phyloP scores from a whole-genome alignment of 805 yeast genomes.

The Kregervanrija delftensis region DNA sequence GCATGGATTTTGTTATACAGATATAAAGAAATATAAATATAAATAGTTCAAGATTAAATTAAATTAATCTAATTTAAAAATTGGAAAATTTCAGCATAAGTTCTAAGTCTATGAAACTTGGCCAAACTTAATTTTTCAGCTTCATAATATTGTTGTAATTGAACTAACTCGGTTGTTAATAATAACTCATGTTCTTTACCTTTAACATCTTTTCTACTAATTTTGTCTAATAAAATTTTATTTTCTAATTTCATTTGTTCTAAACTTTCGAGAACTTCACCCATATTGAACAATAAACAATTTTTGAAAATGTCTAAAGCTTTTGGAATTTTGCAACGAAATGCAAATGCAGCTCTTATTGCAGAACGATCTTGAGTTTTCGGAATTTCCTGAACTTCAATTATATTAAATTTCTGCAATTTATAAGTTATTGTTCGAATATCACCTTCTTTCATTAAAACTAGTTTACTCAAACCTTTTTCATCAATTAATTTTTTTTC shows the following conservation, averaged over 20 bases:
- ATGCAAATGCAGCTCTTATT: constrained; percentile 76
- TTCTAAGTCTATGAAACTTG: constrained; percentile 47
- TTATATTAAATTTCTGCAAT: constrained; percentile 59
- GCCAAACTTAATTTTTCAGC: constrained; percentile 50
- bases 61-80: too few species aligned
- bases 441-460: constrained; percentile 69
- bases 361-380: constrained; percentile 89
- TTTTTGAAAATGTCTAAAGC: constrained; percentile 31
- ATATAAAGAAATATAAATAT: too few species aligned
- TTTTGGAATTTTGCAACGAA: constrained; percentile 40
- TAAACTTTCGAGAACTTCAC: constrained; percentile 41
- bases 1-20: too few species aligned
- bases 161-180: constrained; percentile 67
- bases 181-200: constrained; percentile 73
- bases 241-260: constrained; percentile 52
- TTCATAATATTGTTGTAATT: constrained; percentile 53
- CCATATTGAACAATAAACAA: constrained; percentile 47
- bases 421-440: constrained; percentile 66
- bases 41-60: too few species aligned
- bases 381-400: constrained; percentile 92
- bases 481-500: constrained; percentile 73
- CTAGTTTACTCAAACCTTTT: constrained; percentile 67
- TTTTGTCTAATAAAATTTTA: constrained; percentile 64
- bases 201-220: constrained; percentile 84
- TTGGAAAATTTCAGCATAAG: constrained; percentile 47